Evolutionary conservation across 768 basidiomycete species (phyloP).

Genomic region (Suillus occidentalis): DNA sequence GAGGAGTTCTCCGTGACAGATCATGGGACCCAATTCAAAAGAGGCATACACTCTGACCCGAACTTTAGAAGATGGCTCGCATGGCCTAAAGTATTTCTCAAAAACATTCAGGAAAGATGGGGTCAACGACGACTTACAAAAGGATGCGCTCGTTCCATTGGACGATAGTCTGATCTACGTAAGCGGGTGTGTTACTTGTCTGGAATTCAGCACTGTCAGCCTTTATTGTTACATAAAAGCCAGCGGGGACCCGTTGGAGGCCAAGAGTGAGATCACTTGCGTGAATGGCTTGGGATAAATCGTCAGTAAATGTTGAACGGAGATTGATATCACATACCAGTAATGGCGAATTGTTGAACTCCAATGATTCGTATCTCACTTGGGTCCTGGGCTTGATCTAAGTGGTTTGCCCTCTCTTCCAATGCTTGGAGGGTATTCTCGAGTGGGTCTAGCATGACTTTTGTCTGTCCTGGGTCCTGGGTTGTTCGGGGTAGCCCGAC

Average conservation of each 20-base stretch:
- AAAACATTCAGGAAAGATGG: neutral
- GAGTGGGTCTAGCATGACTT: no score
- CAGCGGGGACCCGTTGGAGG: conserved; percentile 10
- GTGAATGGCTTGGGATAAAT: conserved; percentile 11
- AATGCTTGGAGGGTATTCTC: no score
- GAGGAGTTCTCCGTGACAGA: conserved; percentile 12
- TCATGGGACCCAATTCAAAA: conserved; percentile 8
- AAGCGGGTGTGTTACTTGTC: neutral
- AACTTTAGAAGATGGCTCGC: neutral
- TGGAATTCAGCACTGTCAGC: neutral
- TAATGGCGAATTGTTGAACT: neutral
- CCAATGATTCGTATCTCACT: neutral
- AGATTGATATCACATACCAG: neutral
- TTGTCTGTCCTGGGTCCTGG: no score
- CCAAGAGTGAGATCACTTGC: conserved; percentile 9
- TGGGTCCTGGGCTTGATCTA: neutral
- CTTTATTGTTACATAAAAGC: conserved; percentile 10
- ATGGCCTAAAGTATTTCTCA: neutral
- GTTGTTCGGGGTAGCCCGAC: no score
- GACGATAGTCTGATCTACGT: neutral
- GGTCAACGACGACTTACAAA: neutral
- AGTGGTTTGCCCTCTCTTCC: no score
- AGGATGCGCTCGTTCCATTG: conserved; percentile 5
- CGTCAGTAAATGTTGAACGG: neutral
- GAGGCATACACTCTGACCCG: conserved; percentile 6